Conservation (phyloP, 495 filamentous ascomycete genomes). For the Aspergillus panamensis region DNA sequence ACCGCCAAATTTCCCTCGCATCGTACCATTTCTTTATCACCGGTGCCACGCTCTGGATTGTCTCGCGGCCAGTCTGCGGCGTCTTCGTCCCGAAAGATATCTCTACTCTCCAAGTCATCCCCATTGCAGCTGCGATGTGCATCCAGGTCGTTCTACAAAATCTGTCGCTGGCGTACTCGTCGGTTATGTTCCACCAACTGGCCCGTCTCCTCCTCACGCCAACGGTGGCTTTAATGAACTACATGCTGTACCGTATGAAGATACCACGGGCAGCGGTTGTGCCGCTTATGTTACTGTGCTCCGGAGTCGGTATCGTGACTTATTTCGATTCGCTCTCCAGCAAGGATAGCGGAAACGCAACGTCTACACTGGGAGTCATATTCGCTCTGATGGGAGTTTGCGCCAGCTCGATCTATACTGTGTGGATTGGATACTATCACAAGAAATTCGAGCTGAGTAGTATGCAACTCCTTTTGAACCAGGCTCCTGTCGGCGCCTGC, state of each 20-base stretch:
- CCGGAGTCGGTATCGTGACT: slow-evolving; percentile 65
- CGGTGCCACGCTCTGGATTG: slow-evolving; percentile 58
- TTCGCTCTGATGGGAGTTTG: slow-evolving; percentile 62
- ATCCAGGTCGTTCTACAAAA: slow-evolving; percentile 75
- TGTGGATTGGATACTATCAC: slow-evolving; percentile 66
- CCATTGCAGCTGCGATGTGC: slow-evolving; percentile 62
- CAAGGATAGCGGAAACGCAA: slow-evolving; percentile 43
- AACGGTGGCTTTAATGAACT: slow-evolving; percentile 63
- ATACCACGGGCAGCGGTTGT: slow-evolving; percentile 46
- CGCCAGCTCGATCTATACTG: slow-evolving; percentile 65
- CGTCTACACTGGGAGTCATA: slow-evolving; percentile 54
- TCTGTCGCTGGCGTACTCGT: slow-evolving; percentile 65
- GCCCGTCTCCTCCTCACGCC: slow-evolving; percentile 70
- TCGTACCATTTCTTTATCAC: slow-evolving; percentile 73
- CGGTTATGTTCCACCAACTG: slow-evolving; percentile 73
- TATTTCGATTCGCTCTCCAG: slow-evolving; percentile 64
- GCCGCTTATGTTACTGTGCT: slow-evolving; percentile 60
- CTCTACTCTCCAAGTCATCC: slow-evolving; percentile 56
- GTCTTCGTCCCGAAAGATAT: slow-evolving; percentile 59
- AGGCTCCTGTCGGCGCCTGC: slow-evolving; percentile 61
- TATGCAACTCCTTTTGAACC: slow-evolving; percentile 72
- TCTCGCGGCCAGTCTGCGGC: slow-evolving; percentile 58
- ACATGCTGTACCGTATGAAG: slow-evolving; percentile 56
- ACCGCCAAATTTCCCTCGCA: slow-evolving; percentile 66
- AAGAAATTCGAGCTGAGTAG: slow-evolving; percentile 62